A percentile compares a stretch with the other conserved stretches of the same genome.
These are phyloP conservation scores for Lenzites betulinus DNA, from an alignment of 768 basidiomycete species.

Conservation along the genomic window DNA sequence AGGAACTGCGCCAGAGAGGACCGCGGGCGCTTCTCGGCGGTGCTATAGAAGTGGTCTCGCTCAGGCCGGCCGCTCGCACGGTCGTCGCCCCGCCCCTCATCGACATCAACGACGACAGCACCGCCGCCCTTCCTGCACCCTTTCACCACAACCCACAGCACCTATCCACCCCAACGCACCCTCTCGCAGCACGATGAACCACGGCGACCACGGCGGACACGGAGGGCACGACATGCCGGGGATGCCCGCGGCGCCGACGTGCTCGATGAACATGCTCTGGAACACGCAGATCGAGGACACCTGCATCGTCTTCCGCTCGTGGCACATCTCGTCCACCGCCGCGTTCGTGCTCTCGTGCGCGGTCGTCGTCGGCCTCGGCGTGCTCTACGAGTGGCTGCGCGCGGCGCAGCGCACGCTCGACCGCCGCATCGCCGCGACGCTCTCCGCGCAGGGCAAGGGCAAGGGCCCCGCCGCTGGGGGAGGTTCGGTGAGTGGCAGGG, in stretches of 20 bases:
- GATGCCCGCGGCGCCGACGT: slow-evolving; percentile 49
- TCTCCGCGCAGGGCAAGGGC: slow-evolving; percentile 50
- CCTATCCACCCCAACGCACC: neutral
- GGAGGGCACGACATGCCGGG: slow-evolving; percentile 25
- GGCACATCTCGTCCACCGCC: slow-evolving; percentile 66
- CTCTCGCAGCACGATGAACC: slow-evolving; percentile 29
- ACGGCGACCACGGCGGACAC: slow-evolving; percentile 50
- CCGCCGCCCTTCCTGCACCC: no score
- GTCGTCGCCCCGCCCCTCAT: slow-evolving; percentile 3
- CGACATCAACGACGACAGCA: neutral
- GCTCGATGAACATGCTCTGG: slow-evolving; percentile 86
- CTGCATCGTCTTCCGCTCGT: slow-evolving; percentile 77
- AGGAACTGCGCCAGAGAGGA: neutral
- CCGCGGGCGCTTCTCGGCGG: neutral
- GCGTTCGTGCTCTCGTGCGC: slow-evolving; percentile 67
- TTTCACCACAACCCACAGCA: neutral
- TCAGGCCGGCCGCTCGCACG: slow-evolving; percentile 6
- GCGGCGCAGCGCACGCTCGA: slow-evolving; percentile 63
- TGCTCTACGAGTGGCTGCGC: slow-evolving; percentile 83
- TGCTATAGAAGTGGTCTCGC: neutral
- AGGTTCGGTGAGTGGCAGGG: slow-evolving; percentile 40
- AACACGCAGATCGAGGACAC: slow-evolving; percentile 80
- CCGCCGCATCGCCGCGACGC: slow-evolving; percentile 50
- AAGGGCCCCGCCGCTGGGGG: slow-evolving; percentile 34
- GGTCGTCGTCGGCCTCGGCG: slow-evolving; percentile 63